phyloP scores from a whole-genome alignment of 768 basidiomycete genomes.

The Terana coerulea region DNA sequence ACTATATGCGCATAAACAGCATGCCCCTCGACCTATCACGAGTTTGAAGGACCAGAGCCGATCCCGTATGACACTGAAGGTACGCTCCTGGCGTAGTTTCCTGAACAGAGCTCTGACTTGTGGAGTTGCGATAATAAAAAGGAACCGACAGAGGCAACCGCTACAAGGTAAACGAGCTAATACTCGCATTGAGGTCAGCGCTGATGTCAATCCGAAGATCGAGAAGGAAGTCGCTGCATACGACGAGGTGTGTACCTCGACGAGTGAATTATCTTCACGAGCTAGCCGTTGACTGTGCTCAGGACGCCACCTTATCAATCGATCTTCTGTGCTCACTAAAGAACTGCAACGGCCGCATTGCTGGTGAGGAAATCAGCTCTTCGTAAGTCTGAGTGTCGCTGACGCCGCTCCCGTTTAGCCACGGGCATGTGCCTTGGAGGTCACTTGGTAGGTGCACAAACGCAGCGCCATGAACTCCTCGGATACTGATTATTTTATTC shows the following conservation, averaged over 20 bases:
- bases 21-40: constrained; percentile 85
- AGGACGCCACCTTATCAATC: constrained; percentile 78
- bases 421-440: constrained; percentile 93
- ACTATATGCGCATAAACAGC: no score
- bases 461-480: not conserved
- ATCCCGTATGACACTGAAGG: constrained; percentile 89
- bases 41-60: constrained; percentile 85
- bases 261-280: no score
- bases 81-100: constrained; percentile 21
- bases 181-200: no score
- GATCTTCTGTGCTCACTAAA: constrained; percentile 68
- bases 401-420: constrained; percentile 35
- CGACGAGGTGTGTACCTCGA: constrained; percentile 77
- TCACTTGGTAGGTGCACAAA: constrained; percentile 61
- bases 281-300: no score
- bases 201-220: constrained; percentile 47
- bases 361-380: constrained; percentile 43
- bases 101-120: no score
- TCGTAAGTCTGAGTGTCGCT: not conserved
- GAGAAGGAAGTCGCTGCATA: constrained; percentile 87
- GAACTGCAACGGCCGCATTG: constrained; percentile 92
- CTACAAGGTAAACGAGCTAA: constrained; percentile 91
- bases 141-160: constrained; percentile 91
- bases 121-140: constrained; percentile 19
- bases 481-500: constrained; percentile 31